Base-by-base conservation (phyloP, 2,329 filamentous ascomycete species). In the Microthyrium microscopicum region DNA sequence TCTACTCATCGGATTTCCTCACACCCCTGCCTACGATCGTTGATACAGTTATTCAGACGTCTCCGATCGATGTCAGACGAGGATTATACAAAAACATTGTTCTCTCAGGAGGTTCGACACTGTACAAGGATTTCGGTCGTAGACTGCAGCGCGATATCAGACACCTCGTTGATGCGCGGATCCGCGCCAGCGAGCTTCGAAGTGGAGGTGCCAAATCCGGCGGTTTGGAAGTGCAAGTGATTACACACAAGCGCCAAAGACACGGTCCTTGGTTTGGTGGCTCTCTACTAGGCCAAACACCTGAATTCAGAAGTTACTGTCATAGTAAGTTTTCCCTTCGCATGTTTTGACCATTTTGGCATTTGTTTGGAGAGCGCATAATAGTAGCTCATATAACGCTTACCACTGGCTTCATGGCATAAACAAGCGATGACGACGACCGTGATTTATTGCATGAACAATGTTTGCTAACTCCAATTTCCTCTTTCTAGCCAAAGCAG, bases 11-110 rank as follows among this genome's bases (percentile, higher is more conserved):
- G 44, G 89, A 98, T 54, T 98, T 98, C 65, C 64, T 98, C 43
- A 98, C 89, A 9, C 89, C 89, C 11, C 70, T 98, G 6, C 89
- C 89, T 17, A 80, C 72, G 32, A 89, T 98, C 32, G 91, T 98
- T 40, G 89, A 98, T 52, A 79, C 78, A 36, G 89, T 95, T 42
- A 98, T 98, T 47, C 89, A 98, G 59, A 87, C 84, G 36, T 93
- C 87, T 21, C 89, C 89, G 26, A 98, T 98, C 47, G 89, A 98
- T 52, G 91, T 98, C 29, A 79, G 89, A 50, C 75, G 89, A 60
- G 89, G 89, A 26, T 68, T 98, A 24, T 98, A 98, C 72, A 98
- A 98, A 73, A 98, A 98, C 61, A 98, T 98, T 60, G 89, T 98
- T 22, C 68, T 98, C 24, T 95, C 87, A 3, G 89, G 89, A 53